Base-by-base conservation (phyloP, 2,329 filamentous ascomycete species). In the Paecilomyces sp. region DNA sequence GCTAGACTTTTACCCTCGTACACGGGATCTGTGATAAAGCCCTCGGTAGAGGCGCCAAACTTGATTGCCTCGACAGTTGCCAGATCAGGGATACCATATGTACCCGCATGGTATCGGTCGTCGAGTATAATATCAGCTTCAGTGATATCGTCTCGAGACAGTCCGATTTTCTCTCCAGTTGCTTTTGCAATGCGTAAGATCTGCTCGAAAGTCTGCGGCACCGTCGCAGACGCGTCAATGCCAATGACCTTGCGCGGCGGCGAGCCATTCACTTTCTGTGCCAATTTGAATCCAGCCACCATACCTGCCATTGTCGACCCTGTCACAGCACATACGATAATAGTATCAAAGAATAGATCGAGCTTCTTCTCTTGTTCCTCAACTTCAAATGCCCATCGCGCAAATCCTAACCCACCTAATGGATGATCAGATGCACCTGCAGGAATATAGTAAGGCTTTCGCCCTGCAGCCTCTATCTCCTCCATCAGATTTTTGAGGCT, bases 1-100 rank as follows among this genome's bases (percentile, higher is more conserved):
- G 87, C 87, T 71, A 91, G 75, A 65, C 85, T 88, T 81, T 91
- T 91, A 1, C 88, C 88, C 74, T 90, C 88, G 67, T 91, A 91
- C 1, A 91, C 88, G 0, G 88, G 88, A 68, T 91, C 88, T 0
- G 87, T 90, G 63, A 91, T 88, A 66, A 91, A 86, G 0, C 83
- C 88, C 75, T 91, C 88, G 1, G 84, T 89, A 60, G 77, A 72
- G 0, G 88, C 88, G 4, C 85, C 86, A 68, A 88, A 86, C 71
- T 82, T 82, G 69, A 91, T 90, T 0, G 87, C 88, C 33, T 85
- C 85, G 88, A 91, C 66, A 77, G 76, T 70, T 84, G 41, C 18
- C 15, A 7, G 75, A 64, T 88, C 85, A 0, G 87, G 86, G 59
- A 89, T 80, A 1, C 88, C 88, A 70, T 91, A 90, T 6, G 81